Base-by-base conservation (phyloP, 192 early-diverging fungal species). In the Phycomyces nitens region DNA sequence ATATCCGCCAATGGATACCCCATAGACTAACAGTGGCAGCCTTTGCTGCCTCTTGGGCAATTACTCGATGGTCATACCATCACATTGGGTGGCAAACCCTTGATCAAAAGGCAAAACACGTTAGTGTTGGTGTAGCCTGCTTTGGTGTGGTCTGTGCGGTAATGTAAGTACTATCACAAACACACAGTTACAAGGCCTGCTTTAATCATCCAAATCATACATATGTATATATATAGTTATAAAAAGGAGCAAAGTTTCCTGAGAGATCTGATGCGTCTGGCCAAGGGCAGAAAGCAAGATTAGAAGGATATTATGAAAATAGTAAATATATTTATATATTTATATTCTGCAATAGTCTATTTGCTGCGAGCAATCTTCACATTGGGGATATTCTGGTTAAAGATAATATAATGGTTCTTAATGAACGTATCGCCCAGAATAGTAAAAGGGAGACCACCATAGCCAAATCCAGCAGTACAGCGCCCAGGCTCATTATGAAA, bases 21-120 rank as follows among this genome's bases (percentile, higher is more conserved):
- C 73, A 65, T 27, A 15, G 47, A 16, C 5, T 64, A 2, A 75
- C 86, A 2, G 47, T 75, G 49, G 53, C 53, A 22, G 77, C 73
- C 3, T 90, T 90, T 62, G 67, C 65, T 0, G 56, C 69, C 0
- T 68, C 76, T 2, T 91, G 82, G 79, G 64, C 58, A 8, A 58
- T 83, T 8, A 89, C 89, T 16, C 66, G 47, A 34, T 58, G 53
- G 49, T 85, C 83, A 21, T 77, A 83, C 60, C 62, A 62, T n/a
- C 42, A 50, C 3, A 74, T 89, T 65, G 87, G 87, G 26, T 89
- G 85, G 84, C 40, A 70, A 15, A 66, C 81, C 2, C 47, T 80
- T 21, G 54, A 43, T 16, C 61, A 76, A 29, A 87, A 88, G 66
- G 55, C 61, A 1, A 43, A 69, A 34, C 87, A 89, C 69, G 57